Conservation (phyloP, 495 filamentous ascomycete genomes). For the Jackrogersella minutella region DNA sequence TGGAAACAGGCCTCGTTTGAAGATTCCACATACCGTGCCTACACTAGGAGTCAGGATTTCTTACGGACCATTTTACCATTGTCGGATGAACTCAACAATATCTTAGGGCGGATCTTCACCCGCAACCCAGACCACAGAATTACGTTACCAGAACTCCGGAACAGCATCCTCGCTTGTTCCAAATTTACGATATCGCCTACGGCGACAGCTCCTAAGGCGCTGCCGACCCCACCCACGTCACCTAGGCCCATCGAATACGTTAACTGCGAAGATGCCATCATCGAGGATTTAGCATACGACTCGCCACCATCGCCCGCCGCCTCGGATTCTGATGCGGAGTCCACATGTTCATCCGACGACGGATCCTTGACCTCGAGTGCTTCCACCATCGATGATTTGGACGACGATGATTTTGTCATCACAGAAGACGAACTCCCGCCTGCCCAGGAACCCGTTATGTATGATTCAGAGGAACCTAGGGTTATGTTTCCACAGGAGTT, state of each 20-base stretch:
- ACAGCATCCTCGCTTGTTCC: constrained; percentile 77
- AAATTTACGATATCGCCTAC: constrained; percentile 68
- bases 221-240: constrained; percentile 50
- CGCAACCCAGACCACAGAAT: constrained; percentile 86
- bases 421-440: constrained; percentile 54
- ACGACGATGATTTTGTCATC: constrained; percentile 51
- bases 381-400: constrained; percentile 56
- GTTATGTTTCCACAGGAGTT: constrained; percentile 53
- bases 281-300: constrained; percentile 49
- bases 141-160: constrained; percentile 80
- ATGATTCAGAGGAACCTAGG: constrained; percentile 52
- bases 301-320: constrained; percentile 52
- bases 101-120: constrained; percentile 90
- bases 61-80: constrained; percentile 92
- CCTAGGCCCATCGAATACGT: constrained; percentile 54
- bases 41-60: constrained; percentile 84
- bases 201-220: constrained; percentile 29
- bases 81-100: constrained; percentile 87
- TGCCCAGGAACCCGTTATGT: constrained; percentile 50
- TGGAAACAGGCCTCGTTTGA: constrained; percentile 95
- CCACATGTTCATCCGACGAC: constrained; percentile 57
- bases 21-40: constrained; percentile 96
- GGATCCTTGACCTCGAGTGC: constrained; percentile 55
- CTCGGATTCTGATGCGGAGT: constrained; percentile 54
- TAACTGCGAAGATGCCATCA: constrained; percentile 52